Base-by-base conservation (phyloP, 2,329 filamentous ascomycete genomes). In the Colletotrichum cereale region DNA sequence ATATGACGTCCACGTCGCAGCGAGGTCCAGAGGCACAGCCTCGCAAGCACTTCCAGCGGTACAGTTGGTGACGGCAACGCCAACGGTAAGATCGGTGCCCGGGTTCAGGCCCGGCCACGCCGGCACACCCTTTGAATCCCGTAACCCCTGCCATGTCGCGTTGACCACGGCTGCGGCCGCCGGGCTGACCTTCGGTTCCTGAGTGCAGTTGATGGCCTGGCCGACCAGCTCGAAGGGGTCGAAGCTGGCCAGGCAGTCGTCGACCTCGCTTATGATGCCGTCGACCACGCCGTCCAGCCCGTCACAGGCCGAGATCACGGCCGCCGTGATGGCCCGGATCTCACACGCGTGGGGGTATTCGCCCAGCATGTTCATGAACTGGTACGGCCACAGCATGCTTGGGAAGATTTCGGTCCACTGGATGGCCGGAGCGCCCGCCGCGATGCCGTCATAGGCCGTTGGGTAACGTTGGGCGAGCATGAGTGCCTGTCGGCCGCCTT, bases 401-500 rank as follows among this genome's bases (percentile, higher is more conserved):
- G 66, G 52, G 2, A 73, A 67, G 24, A 74, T 34, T 5, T 65
- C 47, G 16, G 61, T 57, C 60, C 64, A 72, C 52, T 81, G 75
- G 7, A 84, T 72, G 8, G 84, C 87, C 1, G 84, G 83, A 1
- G 79, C 79, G 0, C 81, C 83, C 1, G 86, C 87, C 0, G 88
- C 75, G 18, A 89, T 84, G 3, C 88, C 88, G 56, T 89, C 85
- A 55, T 87, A 89, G 42, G 86, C 84, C 1, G 85, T 80, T 0
- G 88, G 87, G 70, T 85, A 88, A 11, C 82, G 76, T 73, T 89
- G 85, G 0, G 86, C 84, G 14, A 86, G 80, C 74, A 86, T 85
- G 31, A 88, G 78, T 10, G 87, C 88, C 76, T 90, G 87, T 1
- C 88, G 80, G 2, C 88, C 88, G 16, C 88, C 87, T 0, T 85